These are phyloP conservation scores for Termitomyces heimii DNA, from an alignment of 768 basidiomycete species.

Conservation along the genomic window DNA sequence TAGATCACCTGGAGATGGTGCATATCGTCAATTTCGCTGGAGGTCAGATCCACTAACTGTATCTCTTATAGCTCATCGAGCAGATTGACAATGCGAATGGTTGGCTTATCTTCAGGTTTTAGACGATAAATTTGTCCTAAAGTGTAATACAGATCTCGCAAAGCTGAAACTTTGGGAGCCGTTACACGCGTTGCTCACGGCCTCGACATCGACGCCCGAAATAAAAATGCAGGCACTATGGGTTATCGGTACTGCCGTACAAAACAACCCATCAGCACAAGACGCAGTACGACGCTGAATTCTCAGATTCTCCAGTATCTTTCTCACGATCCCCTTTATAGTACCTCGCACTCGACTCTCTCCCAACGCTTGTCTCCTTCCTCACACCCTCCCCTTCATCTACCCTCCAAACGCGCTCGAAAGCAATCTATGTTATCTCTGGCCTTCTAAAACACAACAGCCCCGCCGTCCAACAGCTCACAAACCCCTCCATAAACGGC, in stretches of 20 bases:
- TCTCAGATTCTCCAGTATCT: neutral
- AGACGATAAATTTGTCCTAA: neutral
- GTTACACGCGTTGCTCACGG: conserved; percentile 55
- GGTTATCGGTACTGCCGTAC: conserved; percentile 85
- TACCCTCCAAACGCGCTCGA: conserved; percentile 20
- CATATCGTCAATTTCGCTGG: conserved; percentile 13
- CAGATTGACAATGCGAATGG: conserved; percentile 90
- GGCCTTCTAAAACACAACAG: conserved; percentile 75
- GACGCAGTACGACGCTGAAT: conserved; percentile 44
- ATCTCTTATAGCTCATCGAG: conserved; percentile 60
- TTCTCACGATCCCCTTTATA: conserved; percentile 17
- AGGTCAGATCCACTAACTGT: neutral
- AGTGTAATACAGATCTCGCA: conserved; percentile 44
- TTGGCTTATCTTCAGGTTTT: conserved; percentile 28
- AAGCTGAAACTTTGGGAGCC: conserved; percentile 78
- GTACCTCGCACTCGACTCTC: conserved; percentile 63
- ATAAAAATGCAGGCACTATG: conserved; percentile 70
- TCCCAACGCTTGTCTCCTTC: conserved; percentile 57
- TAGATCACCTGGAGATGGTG: conserved; percentile 89
- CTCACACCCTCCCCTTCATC: conserved; percentile 44
- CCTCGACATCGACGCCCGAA: conserved; percentile 46
- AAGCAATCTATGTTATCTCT: conserved; percentile 78
- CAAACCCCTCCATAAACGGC: conserved; percentile 40
- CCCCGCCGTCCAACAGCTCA: conserved; percentile 53
- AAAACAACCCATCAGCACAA: conserved; percentile 87